phyloP scores from a whole-genome alignment of 208 protist genomes.

The Crithidia expoeki region DNA sequence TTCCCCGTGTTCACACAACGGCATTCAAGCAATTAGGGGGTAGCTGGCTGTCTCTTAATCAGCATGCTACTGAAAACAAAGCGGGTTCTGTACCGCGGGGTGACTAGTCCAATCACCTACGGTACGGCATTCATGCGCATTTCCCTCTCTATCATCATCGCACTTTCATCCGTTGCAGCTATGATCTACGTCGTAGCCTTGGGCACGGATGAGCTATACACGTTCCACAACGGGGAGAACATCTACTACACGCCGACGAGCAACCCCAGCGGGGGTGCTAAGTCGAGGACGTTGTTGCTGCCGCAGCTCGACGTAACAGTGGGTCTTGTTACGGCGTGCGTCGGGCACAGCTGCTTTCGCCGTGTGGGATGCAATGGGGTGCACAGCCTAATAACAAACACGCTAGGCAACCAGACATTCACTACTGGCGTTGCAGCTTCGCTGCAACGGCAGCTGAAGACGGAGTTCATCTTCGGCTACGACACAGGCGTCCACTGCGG shows the following conservation, averaged over 20 bases:
- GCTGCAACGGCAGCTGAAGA: conserved; percentile 23
- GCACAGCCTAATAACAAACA: conserved; percentile 19
- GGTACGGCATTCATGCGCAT: conserved; percentile 18
- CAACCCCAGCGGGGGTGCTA: background rate
- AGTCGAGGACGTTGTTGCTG: conserved; percentile 25
- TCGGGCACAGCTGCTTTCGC: conserved; percentile 30
- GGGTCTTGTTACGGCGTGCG: conserved; percentile 40
- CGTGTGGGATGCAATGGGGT: conserved; percentile 25
- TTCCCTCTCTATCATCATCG: background rate
- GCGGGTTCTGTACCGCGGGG: background rate
- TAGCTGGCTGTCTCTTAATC: background rate
- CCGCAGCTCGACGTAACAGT: conserved; percentile 46
- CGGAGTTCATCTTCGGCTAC: conserved; percentile 57
- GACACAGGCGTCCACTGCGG: conserved; percentile 46
- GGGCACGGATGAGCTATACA: conserved; percentile 17
- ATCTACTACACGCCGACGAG: conserved; percentile 9
- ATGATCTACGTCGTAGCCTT: conserved; percentile 10
- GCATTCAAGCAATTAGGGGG: conserved; percentile 1
- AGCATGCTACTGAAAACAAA: background rate
- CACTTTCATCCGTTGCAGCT: conserved; percentile 3
- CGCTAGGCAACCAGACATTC: background rate
- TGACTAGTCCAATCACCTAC: conserved; percentile 3
- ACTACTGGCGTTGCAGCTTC: background rate
- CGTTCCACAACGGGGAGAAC: conserved; percentile 19
- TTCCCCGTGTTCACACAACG: background rate